These are phyloP conservation scores for Metarhizium rileyi DNA, from an alignment of 2,329 filamentous ascomycete species.

Conservation along the genomic window DNA sequence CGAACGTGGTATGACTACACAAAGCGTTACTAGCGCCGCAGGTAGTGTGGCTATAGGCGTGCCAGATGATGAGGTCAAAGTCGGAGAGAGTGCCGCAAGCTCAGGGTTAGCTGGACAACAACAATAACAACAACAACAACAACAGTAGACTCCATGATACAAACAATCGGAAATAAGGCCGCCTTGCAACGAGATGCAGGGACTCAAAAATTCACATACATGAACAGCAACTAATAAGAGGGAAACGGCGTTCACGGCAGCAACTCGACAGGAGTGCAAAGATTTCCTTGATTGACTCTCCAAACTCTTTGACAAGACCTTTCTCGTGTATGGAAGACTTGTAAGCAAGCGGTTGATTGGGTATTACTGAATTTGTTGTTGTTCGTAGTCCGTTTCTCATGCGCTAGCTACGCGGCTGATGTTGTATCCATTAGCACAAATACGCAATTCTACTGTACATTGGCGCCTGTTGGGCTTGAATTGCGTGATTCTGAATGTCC, in stretches of 20 bases:
- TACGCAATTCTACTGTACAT: background rate
- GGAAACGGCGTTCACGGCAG: background rate
- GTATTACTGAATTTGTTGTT: background rate
- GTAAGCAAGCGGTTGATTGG: background rate
- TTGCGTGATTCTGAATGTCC: too few relatives aligned
- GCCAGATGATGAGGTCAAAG: conserved; percentile 48
- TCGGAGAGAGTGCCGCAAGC: conserved; percentile 53
- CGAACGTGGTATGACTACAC: conserved; percentile 31
- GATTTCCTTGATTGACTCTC: background rate
- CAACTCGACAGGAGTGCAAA: background rate
- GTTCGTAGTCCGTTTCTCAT: background rate
- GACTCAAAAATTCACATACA: background rate
- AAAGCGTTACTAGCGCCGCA: conserved; percentile 36
- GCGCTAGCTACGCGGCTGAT: background rate
- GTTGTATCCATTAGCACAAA: background rate
- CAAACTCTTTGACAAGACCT: background rate
- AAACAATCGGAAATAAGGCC: background rate
- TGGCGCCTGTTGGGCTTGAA: background rate
- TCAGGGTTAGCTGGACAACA: conserved; percentile 15
- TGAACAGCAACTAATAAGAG: background rate
- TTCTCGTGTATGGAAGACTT: background rate
- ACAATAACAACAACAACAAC: conserved; percentile 1
- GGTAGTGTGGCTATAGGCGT: conserved; percentile 42
- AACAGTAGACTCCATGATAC: background rate
- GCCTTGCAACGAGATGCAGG: background rate